These are phyloP conservation scores for Sporothrix globosa DNA, from an alignment of 2,329 filamentous ascomycete genomes.

Conservation along the genomic window DNA sequence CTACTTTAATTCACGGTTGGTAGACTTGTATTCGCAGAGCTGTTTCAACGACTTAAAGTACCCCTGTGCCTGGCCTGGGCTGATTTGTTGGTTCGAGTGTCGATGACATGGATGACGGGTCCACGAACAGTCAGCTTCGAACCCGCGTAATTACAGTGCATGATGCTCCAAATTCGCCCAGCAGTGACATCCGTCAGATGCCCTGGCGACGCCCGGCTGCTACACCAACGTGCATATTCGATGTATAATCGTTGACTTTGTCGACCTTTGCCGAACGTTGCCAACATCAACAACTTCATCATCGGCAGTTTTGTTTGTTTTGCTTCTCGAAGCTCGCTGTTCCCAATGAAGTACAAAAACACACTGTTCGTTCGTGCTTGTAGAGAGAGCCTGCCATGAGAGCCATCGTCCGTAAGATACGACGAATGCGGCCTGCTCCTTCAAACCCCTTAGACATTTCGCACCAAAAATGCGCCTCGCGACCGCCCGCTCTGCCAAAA, in stretches of 20 bases:
- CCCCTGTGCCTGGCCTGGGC: slow-evolving; percentile 18
- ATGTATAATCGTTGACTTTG: background rate
- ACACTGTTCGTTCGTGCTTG: no score
- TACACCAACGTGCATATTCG: slow-evolving; percentile 6
- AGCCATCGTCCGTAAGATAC: background rate
- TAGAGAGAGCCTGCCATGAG: no score
- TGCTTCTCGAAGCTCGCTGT: background rate
- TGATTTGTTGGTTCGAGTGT: slow-evolving; percentile 7
- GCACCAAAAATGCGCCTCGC: slow-evolving; percentile 11
- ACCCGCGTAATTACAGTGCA: slow-evolving; percentile 18
- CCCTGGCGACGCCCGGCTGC: slow-evolving; percentile 27
- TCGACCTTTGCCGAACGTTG: background rate
- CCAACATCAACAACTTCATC: background rate
- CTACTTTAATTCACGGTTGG: background rate
- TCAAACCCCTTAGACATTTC: slow-evolving; percentile 2
- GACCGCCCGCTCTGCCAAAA: background rate
- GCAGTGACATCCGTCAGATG: background rate
- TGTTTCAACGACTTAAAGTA: no score
- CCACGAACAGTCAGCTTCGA: background rate
- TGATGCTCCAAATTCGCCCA: slow-evolving; percentile 26
- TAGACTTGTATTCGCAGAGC: no score
- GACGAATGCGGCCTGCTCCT: slow-evolving; percentile 20
- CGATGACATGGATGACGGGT: background rate
- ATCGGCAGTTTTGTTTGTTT: background rate
- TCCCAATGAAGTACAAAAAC: background rate